Conservation (phyloP, 2,329 filamentous ascomycete genomes). For the Rutstroemia sp. region DNA sequence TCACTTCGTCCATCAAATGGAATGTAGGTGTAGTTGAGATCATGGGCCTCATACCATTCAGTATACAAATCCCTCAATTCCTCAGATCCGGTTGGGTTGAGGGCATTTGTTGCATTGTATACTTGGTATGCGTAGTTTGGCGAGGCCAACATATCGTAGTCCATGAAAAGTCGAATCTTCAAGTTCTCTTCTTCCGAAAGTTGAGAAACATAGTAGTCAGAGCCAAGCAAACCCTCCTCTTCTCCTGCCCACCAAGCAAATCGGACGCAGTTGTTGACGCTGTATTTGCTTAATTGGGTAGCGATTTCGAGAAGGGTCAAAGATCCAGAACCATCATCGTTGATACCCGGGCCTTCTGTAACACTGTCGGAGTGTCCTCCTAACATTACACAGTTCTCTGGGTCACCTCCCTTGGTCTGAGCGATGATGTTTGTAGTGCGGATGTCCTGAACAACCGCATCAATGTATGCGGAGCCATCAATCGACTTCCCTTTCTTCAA, state of each 20-base stretch:
- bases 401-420: slow-evolving; percentile 52
- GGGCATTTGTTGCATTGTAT: slow-evolving; percentile 64
- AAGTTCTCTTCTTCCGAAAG: slow-evolving; percentile 51
- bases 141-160: slow-evolving; percentile 64
- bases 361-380: slow-evolving; percentile 60
- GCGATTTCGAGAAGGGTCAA: slow-evolving; percentile 54
- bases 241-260: slow-evolving; percentile 64
- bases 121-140: slow-evolving; percentile 61
- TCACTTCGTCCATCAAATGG: slow-evolving; percentile 74
- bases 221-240: slow-evolving; percentile 59
- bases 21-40: slow-evolving; percentile 60
- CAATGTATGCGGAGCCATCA: slow-evolving; percentile 51
- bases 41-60: slow-evolving; percentile 56
- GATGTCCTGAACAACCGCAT: slow-evolving; percentile 42
- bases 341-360: slow-evolving; percentile 46
- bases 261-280: slow-evolving; percentile 57
- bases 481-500: slow-evolving; percentile 45
- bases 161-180: slow-evolving; percentile 59
- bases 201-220: slow-evolving; percentile 50
- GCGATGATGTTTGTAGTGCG: slow-evolving; percentile 49
- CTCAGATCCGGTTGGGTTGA: slow-evolving; percentile 63
- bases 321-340: slow-evolving; percentile 34
- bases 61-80: slow-evolving; percentile 62
- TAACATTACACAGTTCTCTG: slow-evolving; percentile 57
- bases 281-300: slow-evolving; percentile 48